Percentiles rank a stretch among this genome's conserved stretches.
phyloP scores from a whole-genome alignment of 169 alveolate genomes.

The Besnoitia besnoiti region DNA sequence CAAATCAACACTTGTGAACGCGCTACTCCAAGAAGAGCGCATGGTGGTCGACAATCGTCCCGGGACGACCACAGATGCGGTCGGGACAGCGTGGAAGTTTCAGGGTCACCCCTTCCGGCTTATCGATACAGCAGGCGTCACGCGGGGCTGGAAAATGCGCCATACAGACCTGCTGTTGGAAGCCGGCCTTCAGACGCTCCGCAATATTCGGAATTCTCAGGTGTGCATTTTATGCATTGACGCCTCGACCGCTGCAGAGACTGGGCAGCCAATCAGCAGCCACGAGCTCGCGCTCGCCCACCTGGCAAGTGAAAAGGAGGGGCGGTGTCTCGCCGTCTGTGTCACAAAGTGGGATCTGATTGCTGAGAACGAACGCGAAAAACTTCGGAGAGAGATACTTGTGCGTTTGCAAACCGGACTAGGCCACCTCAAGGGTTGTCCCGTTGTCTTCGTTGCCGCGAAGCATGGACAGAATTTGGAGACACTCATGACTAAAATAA shows the following conservation, averaged over 20 bases:
- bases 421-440: conserved; percentile 70
- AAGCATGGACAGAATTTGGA: conserved; percentile 65
- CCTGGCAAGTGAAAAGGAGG: conserved; percentile 68
- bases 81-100: conserved; percentile 73
- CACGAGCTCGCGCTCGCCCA: conserved; percentile 69
- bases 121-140: conserved; percentile 86
- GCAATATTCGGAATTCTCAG: conserved; percentile 65
- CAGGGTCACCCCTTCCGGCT: conserved; percentile 78
- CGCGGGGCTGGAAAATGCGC: conserved; percentile 68
- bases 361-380: conserved; percentile 17
- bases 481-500: conserved; percentile 59
- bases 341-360: conserved; percentile 74
- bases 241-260: conserved; percentile 44
- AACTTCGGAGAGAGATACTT: conserved; percentile 49
- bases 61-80: conserved; percentile 84
- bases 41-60: conserved; percentile 78
- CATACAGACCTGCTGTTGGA: conserved; percentile 64
- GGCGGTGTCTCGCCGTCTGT: conserved; percentile 68
- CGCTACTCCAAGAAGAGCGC: conserved; percentile 77
- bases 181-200: conserved; percentile 63
- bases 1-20: conserved; percentile 80
- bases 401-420: conserved; percentile 68
- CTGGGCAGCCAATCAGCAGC: conserved; percentile 60
- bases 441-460: conserved; percentile 70
- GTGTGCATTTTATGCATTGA: conserved; percentile 71